Base-by-base conservation (phyloP, 495 filamentous ascomycete genomes). In the Aspergillus sparsus region DNA sequence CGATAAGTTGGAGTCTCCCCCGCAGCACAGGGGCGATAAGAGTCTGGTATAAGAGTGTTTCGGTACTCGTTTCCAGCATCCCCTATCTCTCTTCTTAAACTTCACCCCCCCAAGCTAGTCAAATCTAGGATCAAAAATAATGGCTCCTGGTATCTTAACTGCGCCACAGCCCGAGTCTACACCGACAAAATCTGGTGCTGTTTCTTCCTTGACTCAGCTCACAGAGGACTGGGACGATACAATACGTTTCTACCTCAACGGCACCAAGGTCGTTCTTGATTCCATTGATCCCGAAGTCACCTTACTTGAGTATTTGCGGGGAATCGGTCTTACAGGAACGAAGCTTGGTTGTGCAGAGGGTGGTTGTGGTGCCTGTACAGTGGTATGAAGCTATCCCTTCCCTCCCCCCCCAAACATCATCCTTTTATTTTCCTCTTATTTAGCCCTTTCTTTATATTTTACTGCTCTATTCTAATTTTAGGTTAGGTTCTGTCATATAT, bases 301-400 rank as follows among this genome's bases (percentile, higher is more conserved):
- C 0, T 80, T 98, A 12, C 80, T 98, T 3, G 92, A 97, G 72
- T 98, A 97, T 66, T 80, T 98, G 36, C 80, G 93, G 46, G 92
- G 91, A 7, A 89, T 97, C 62, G 93, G 93, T 0, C 77, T 97
- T 49, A 98, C 93, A 27, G 83, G 85, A 12, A 88, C 86, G 3
- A 83, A 84, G 71, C 82, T 92, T 42, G 86, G 85, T 44, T 98
- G 94, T 74, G 91, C 90, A 18, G 94, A 98, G 78, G 94, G 94
- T 61, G 94, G 94, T 1, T 98, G 94, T 69, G 94, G 94, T 58
- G 94, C 94, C 68, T 98, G 94, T 69, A 98, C 94, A 21, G 93
- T 98, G 58, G 94, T 87, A 79, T 34, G 63, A 44, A 7, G 31
- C 45, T n/a, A n/a, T n/a, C n/a, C n/a, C n/a, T n/a, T n/a, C n/a